Percentiles rank a stretch among this genome's conserved stretches.
Evolutionary conservation across 2,329 filamentous ascomycete species (phyloP).

Genomic region (Sporothrix mexicana): DNA sequence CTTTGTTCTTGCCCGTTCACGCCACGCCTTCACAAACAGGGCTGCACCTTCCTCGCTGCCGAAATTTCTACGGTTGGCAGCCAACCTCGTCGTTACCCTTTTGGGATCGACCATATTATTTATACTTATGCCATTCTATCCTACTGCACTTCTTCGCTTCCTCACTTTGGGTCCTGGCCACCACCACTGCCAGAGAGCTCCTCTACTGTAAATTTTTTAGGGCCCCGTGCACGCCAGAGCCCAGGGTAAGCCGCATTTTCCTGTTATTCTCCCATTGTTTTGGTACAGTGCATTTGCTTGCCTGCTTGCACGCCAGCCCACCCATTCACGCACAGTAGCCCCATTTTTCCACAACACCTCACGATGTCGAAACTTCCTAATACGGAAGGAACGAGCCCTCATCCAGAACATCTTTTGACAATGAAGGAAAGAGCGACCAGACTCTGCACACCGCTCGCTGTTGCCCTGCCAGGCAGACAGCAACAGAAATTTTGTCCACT

Average conservation of each 20-base stretch:
- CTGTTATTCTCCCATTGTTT: background rate
- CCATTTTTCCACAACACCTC: slow-evolving; percentile 24
- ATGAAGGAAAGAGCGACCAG: slow-evolving; percentile 23
- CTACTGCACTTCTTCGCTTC: no score
- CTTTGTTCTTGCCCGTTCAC: background rate
- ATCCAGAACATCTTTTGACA: background rate
- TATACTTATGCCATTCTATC: no score
- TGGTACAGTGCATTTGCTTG: background rate
- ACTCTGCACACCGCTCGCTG: background rate
- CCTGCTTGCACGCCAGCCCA: background rate
- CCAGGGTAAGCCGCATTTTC: slow-evolving; percentile 9
- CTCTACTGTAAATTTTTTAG: no score
- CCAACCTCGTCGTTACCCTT: background rate
- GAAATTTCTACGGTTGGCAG: background rate
- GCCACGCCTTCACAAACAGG: background rate
- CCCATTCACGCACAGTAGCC: background rate
- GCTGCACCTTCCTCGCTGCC: slow-evolving; percentile 3
- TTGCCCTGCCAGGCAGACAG: background rate
- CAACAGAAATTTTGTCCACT: background rate
- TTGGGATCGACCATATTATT: no score
- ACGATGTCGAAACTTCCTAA: slow-evolving; percentile 9
- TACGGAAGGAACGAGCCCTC: slow-evolving; percentile 27
- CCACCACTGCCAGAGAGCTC: no score
- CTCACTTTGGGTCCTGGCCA: no score
- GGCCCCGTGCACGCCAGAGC: background rate